Percentiles rank a stretch among this genome's conserved stretches.
Evolutionary conservation across 1,139 yeast genomes (phyloP).

Genomic region (Magnusiomyces tetraspermus): DNA sequence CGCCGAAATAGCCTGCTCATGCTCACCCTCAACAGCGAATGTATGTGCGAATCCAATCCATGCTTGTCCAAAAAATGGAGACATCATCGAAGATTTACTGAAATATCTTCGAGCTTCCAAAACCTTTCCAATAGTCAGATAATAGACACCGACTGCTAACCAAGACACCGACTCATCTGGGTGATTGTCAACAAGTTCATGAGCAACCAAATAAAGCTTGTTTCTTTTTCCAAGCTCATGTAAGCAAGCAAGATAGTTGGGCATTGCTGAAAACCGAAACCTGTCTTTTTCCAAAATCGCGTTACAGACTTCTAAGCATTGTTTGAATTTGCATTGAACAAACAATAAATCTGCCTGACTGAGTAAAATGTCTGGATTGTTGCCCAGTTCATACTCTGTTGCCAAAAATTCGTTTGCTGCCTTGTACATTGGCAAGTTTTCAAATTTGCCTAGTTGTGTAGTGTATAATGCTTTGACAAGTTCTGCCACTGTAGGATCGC

Average conservation of each 20-base stretch:
- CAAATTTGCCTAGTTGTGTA: constrained; percentile 64
- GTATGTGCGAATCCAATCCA: constrained; percentile 99
- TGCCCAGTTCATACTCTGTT: constrained; percentile 63
- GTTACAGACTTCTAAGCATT: constrained; percentile 70
- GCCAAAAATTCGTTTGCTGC: constrained; percentile 58
- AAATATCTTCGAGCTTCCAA: constrained; percentile 81
- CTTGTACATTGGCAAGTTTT: constrained; percentile 47
- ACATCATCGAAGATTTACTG: constrained; percentile 78
- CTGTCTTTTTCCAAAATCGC: constrained; percentile 49
- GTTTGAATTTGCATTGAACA: constrained; percentile 70
- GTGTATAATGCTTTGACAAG: constrained; percentile 68
- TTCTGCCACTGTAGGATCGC: constrained; percentile 49
- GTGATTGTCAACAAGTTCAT: constrained; percentile 75
- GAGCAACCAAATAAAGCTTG: constrained; percentile 71
- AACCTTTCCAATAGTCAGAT: constrained; percentile 62
- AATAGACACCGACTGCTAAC: constrained; percentile 89
- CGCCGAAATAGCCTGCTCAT: constrained; percentile 96
- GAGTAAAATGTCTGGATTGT: constrained; percentile 59
- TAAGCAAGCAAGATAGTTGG: constrained; percentile 73
- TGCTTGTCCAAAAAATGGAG: constrained; percentile 89
- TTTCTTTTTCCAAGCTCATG: constrained; percentile 80
- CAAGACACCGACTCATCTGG: constrained; percentile 82
- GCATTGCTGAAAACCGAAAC: constrained; percentile 57
- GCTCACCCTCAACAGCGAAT: constrained; percentile 95
- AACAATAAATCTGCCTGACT: constrained; percentile 65